A percentile compares a stretch with the other conserved stretches of the same genome.
phyloP scores from a whole-genome alignment of 2,329 filamentous ascomycete species.

The Penicillium sp. region DNA sequence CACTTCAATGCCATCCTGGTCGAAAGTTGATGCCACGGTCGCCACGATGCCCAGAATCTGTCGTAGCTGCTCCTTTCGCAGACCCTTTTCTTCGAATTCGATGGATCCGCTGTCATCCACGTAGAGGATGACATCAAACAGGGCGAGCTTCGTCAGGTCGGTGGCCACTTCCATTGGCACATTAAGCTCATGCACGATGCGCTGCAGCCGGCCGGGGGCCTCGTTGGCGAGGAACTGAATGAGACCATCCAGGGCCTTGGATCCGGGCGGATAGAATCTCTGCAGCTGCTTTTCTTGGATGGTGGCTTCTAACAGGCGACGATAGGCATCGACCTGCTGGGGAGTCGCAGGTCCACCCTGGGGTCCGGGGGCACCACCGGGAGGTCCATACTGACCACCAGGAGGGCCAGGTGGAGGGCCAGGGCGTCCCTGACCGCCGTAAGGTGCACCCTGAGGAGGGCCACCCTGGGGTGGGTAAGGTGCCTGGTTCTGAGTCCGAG shows the following conservation, averaged over 20 bases:
- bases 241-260: slow-evolving; percentile 48
- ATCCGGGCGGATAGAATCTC: slow-evolving; percentile 60
- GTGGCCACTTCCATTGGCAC: slow-evolving; percentile 66
- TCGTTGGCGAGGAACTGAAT: slow-evolving; percentile 42
- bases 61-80: slow-evolving; percentile 70
- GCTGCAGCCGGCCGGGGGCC: slow-evolving; percentile 56
- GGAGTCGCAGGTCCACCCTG: slow-evolving; percentile 51
- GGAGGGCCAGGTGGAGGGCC: slow-evolving; percentile 36
- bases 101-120: slow-evolving; percentile 74
- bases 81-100: slow-evolving; percentile 70
- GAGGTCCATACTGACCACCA: slow-evolving; percentile 38
- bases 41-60: slow-evolving; percentile 68
- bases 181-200: slow-evolving; percentile 62
- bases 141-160: slow-evolving; percentile 66
- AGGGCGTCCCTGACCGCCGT: slow-evolving; percentile 36
- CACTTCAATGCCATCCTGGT: slow-evolving; percentile 70
- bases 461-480: slow-evolving; percentile 40
- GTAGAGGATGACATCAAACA: slow-evolving; percentile 69
- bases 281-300: slow-evolving; percentile 67
- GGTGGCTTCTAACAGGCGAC: slow-evolving; percentile 60
- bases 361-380: slow-evolving; percentile 33
- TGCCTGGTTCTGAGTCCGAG: slow-evolving; percentile 24
- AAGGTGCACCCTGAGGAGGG: slow-evolving; percentile 40
- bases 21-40: slow-evolving; percentile 71
- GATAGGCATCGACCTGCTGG: slow-evolving; percentile 62